Conservation (phyloP, 495 filamentous ascomycete species). For the Penicillium psychrofluorescens region DNA sequence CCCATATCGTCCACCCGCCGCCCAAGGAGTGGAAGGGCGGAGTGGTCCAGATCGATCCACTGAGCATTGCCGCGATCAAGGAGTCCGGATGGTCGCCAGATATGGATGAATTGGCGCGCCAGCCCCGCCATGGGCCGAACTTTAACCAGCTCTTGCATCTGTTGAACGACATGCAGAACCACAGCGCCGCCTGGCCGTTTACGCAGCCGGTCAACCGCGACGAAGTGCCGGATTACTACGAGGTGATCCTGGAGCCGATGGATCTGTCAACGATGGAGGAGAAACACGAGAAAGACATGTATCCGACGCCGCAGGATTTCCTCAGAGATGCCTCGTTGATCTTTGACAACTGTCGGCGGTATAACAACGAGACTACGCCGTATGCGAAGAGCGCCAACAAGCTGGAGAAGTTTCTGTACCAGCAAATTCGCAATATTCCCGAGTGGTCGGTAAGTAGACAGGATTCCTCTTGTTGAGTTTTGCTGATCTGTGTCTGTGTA, state of each 20-base stretch:
- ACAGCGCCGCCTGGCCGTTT: slow-evolving; percentile 88
- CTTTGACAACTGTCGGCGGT: slow-evolving; percentile 90
- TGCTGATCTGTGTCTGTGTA: slow-evolving; percentile 6
- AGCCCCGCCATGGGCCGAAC: slow-evolving; percentile 95
- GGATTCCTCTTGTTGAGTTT: not conserved
- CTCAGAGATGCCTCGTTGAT: slow-evolving; percentile 84
- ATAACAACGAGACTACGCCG: slow-evolving; percentile 91
- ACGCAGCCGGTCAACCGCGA: slow-evolving; percentile 88
- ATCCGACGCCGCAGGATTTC: slow-evolving; percentile 87
- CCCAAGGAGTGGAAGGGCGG: slow-evolving; percentile 80
- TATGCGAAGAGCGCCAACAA: slow-evolving; percentile 96
- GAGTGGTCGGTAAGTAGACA: slow-evolving; percentile 76
- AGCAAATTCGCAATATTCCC: slow-evolving; percentile 83
- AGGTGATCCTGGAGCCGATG: slow-evolving; percentile 98
- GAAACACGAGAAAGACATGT: slow-evolving; percentile 90
- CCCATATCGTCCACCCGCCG: slow-evolving; percentile 77
- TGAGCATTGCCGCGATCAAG: slow-evolving; percentile 75
- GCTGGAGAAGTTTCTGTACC: slow-evolving; percentile 95
- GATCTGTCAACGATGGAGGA: slow-evolving; percentile 93
- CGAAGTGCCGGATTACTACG: slow-evolving; percentile 95
- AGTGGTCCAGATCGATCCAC: slow-evolving; percentile 63
- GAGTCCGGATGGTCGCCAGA: slow-evolving; percentile 90
- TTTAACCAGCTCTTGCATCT: slow-evolving; percentile 89
- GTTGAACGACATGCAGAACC: slow-evolving; percentile 92
- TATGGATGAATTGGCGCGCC: slow-evolving; percentile 94